A percentile compares a stretch with the other conserved stretches of the same genome.
Conservation (phyloP, 345 rosid genomes). For the Fremontodendron californicum region DNA sequence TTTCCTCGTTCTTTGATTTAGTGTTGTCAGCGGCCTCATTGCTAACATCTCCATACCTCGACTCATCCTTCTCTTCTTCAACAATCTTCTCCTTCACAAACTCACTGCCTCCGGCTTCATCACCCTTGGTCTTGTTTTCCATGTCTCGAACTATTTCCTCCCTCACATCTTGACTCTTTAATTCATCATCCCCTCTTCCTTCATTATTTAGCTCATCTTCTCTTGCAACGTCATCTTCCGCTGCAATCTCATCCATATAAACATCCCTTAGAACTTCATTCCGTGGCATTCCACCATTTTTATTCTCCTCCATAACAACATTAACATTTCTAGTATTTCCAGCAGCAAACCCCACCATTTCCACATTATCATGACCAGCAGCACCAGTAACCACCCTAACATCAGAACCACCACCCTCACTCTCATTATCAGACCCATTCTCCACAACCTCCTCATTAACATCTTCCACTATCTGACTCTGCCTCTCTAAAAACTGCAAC, state of each 20-base stretch:
- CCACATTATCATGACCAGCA: conserved; percentile 14
- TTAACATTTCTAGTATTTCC: conserved; percentile 22
- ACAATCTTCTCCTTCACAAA: not conserved
- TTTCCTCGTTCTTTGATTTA: not conserved
- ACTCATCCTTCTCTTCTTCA: conserved; percentile 2
- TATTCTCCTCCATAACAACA: conserved; percentile 20
- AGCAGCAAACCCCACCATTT: conserved; percentile 8
- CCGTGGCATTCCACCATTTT: conserved; percentile 5
- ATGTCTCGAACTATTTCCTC: not conserved
- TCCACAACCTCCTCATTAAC: conserved; percentile 59
- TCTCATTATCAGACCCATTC: conserved; percentile 62
- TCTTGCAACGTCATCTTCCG: not conserved
- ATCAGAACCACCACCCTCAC: conserved; percentile 68
- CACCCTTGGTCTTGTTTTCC: not conserved
- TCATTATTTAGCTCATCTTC: not conserved
- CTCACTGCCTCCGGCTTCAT: not conserved
- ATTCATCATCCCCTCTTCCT: not conserved
- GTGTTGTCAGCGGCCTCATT: not conserved
- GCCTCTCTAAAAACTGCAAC: conserved; percentile 78
- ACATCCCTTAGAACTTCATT: conserved; percentile 23
- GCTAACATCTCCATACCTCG: not conserved
- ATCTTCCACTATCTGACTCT: conserved; percentile 49
- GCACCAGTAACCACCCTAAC: conserved; percentile 21
- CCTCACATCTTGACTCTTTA: not conserved
- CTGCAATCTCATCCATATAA: conserved; percentile 33